Evolutionary conservation across 129 eudicot genomes (phyloP).

Genomic region (Erigeron canadensis): DNA sequence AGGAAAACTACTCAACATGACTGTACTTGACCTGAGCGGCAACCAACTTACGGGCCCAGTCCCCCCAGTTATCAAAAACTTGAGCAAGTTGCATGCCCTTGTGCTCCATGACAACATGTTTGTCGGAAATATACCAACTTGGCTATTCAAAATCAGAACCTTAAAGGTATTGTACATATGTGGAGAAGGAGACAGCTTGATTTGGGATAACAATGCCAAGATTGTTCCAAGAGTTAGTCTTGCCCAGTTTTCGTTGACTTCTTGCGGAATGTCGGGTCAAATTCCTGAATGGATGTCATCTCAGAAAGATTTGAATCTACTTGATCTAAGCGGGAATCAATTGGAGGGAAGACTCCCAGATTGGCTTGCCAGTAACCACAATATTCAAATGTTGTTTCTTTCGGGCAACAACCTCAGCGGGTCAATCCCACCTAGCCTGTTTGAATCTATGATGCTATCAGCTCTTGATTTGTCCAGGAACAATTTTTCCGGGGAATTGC

Average conservation of each 20-base stretch:
- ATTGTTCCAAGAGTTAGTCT: conserved; percentile 40
- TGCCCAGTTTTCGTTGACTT: conserved; percentile 28
- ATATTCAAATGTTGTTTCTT: conserved; percentile 27
- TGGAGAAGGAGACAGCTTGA: conserved; percentile 23
- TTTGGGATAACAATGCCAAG: conserved; percentile 40
- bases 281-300: conserved; percentile 46
- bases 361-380: conserved; percentile 46
- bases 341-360: conserved; percentile 42
- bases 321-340: conserved; percentile 43
- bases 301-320: conserved; percentile 25
- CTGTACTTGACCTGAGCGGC: conserved; percentile 36
- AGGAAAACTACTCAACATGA: conserved; percentile 36
- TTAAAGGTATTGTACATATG: conserved; percentile 32
- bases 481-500: conserved; percentile 43
- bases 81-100: conserved; percentile 34
- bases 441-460: conserved; percentile 25
- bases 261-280: conserved; percentile 26
- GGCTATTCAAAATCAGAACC: conserved; percentile 34
- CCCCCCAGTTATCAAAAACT: conserved; percentile 30
- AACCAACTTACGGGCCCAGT: conserved; percentile 41
- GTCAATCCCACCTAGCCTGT: conserved; percentile 38
- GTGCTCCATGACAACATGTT: conserved; percentile 34
- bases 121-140: conserved; percentile 40
- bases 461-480: conserved; percentile 39
- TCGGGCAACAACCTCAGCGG: conserved; percentile 41